Base-by-base conservation (phyloP, 108 stramenopile genomes). In the Cyclotella choctawhatcheeana region DNA sequence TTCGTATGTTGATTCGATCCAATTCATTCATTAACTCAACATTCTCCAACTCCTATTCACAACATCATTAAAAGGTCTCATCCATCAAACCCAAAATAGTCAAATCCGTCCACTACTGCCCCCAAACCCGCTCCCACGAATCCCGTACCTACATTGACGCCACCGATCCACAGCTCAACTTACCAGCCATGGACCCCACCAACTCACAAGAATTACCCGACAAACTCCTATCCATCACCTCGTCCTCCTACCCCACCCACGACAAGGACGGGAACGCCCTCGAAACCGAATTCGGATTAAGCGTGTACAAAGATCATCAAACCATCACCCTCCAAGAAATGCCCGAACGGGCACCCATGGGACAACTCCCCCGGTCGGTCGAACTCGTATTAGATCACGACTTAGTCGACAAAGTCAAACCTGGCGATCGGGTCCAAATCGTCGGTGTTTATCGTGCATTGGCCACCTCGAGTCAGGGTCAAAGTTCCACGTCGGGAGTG, bases 31-130 rank as follows among this genome's bases (percentile, higher is more conserved):
- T 32, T 7, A 14, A 18, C 30, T 58, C 56, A 20, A 45, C 12
- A 12, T n/a, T 59, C 43, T 3, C 45, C 4, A 52, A 1, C n/a
- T 10, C 20, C 51, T 4, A 40, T 50, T 50, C 48, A 50, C 48
- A 20, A 8, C 8, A 50, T 4, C 31, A n/a, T 54, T 13, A 2
- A 29, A 10, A 81, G 82, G 95, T 96, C 37, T 97, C 97, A 40
- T 82, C 91, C 31, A 93, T 98, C 60, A 94, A 97, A 71, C 99
- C 99, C 31, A 99, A 99, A 86, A 85, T 99, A 16, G 94, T 97
- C 50, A 86, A 86, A 65, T 94, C 94, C 3, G 98, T 98, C 0
- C 99, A 99, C 69, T 99, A 94, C 81, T 97, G 97, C 64, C 96
- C 97, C 16, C 77, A 86, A 16, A 98, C 97, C 25, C 84, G 90